Evolutionary conservation across 768 basidiomycete genomes (phyloP), one percentile per base, ranked within the genome.

Genomic region (Leucocoprinus birnbaumii): DNA sequence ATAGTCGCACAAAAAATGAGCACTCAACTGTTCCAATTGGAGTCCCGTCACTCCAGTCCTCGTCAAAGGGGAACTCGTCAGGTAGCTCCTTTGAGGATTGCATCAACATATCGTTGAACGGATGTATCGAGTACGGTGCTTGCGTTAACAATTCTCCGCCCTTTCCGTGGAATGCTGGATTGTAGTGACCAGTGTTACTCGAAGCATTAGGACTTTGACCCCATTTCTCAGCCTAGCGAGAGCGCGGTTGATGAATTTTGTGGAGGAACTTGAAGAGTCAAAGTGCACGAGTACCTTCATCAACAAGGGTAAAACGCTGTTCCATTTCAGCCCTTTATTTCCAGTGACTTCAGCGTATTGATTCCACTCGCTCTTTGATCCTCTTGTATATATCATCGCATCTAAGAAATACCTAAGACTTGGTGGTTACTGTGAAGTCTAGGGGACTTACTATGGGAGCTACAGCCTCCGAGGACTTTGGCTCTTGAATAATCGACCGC

Each of bases 281-380:
- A 26, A 9, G 58, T 47, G 52, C n/a, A n/a, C n/a, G n/a, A n/a
- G n/a, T n/a, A 62, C 66, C 53, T 59, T 64, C 51, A 53, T 48
- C 52, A 69, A 52, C 53, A 70, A 69, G 1, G 57, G 66, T 45
- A 65, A 57, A 2, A 73, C 42, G 21, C 53, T 63, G n/a, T 69
- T 54, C 72, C 71, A 72, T 14, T 61, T 67, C 68, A 70, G 71
- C 0, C 69, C 67, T 3, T 48, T 40, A 45, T 72, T 70, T 3
- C 65, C 62, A 19, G 66, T 65, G 8, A 71, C 35, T 0, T 25
- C 52, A 6, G 71, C 72, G 51, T 60, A 72, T 4, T 65, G 62
- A 56, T 73, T 63, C 45, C 62, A 72, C 45, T 73, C 72, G 8
- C 69, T 67, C n/a, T 58, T 51, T 1, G 69, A 63, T 24, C 71